These are phyloP conservation scores for Coniochaeta sp. DNA, from an alignment of 2,329 filamentous ascomycete genomes.

Conservation along the genomic window DNA sequence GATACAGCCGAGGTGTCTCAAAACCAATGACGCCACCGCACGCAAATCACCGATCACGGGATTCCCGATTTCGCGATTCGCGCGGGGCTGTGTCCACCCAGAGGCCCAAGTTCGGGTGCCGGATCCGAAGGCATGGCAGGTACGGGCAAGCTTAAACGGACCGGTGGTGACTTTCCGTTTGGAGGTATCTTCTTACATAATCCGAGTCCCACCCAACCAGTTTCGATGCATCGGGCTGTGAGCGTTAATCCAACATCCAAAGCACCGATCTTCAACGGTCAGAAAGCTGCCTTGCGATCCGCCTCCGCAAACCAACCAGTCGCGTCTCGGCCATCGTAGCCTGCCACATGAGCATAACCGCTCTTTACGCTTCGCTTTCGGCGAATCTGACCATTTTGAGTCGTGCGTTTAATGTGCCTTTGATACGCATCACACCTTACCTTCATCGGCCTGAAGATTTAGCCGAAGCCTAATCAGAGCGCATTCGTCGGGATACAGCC, in stretches of 20 bases:
- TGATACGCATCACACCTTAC: background rate
- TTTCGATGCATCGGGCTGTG: background rate
- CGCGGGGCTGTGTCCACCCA: background rate
- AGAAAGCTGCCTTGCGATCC: background rate
- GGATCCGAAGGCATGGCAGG: too few relatives aligned
- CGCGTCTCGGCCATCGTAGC: background rate
- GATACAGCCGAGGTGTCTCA: too few relatives aligned
- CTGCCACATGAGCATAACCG: background rate
- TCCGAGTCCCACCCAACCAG: too few relatives aligned
- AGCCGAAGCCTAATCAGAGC: background rate
- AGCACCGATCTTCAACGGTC: background rate
- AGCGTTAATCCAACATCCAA: too few relatives aligned
- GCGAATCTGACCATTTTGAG: background rate
- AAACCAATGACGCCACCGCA: background rate
- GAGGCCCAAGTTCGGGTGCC: background rate
- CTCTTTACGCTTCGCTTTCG: slow-evolving; percentile 1
- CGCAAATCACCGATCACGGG: background rate
- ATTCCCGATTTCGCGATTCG: background rate
- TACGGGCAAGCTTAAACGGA: too few relatives aligned
- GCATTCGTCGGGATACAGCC: background rate
- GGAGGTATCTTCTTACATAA: too few relatives aligned
- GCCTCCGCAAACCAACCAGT: background rate
- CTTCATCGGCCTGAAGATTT: background rate
- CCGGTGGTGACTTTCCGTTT: too few relatives aligned
- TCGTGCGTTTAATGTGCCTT: background rate